Evolutionary conservation across 768 basidiomycete genomes (phyloP).

Genomic region (Mycena olivaceomarginata): DNA sequence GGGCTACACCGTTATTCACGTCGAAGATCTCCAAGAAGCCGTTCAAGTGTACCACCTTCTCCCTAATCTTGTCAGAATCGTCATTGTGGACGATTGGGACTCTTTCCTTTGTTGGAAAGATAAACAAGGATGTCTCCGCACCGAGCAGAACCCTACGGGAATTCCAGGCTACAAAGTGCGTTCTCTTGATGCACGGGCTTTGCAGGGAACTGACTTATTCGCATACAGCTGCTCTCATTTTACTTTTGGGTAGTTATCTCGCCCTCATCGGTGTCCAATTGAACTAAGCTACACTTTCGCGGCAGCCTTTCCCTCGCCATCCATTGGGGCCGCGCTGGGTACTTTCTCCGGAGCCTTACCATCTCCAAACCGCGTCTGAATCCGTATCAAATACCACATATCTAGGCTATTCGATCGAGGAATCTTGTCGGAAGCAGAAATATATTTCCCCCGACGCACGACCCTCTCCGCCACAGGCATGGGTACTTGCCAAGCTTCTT

Average conservation of each 20-base stretch:
- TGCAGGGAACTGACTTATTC: background rate
- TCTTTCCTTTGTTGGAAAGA: conserved; percentile 26
- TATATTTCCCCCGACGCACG: background rate
- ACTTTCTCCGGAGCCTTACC: conserved; percentile 34
- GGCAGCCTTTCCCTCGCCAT: conserved; percentile 29
- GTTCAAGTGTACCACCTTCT: conserved; percentile 30
- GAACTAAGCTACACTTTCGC: background rate
- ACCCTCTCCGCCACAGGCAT: conserved; percentile 17
- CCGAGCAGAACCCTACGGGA: conserved; percentile 29
- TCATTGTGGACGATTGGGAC: conserved; percentile 32
- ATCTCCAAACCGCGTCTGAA: background rate
- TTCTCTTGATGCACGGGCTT: background rate
- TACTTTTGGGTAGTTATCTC: conserved; percentile 20
- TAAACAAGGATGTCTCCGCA: conserved; percentile 21
- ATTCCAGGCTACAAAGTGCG: conserved; percentile 35
- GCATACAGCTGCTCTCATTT: conserved; percentile 25
- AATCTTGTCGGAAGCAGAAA: background rate
- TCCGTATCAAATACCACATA: conserved; percentile 29
- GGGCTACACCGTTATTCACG: conserved; percentile 37
- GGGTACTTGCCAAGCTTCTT: conserved; percentile 37
- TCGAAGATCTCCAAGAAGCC: background rate
- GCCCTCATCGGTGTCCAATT: background rate
- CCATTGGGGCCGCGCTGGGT: conserved; percentile 37
- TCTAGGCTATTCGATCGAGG: conserved; percentile 40
- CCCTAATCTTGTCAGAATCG: conserved; percentile 32